Base-by-base conservation (phyloP, 192 early-diverging fungal genomes). In the Phlyctochytrium arcticum region DNA sequence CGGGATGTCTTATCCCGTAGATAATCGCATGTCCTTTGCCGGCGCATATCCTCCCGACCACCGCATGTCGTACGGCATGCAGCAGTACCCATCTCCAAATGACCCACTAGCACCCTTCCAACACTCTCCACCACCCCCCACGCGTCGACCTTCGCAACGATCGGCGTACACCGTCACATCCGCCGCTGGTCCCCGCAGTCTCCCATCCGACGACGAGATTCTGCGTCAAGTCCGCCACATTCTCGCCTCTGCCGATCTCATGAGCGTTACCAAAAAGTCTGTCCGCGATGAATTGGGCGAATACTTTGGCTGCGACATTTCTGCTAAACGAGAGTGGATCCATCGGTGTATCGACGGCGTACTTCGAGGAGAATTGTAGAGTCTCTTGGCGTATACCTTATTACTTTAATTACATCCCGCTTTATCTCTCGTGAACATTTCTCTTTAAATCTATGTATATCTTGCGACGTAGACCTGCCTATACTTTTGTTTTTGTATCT, bases 231-330 rank as follows among this genome's bases (percentile, higher is more conserved):
- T 83, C 57, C 60, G 75, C 33, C 87, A 88, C 48, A 92, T 99
- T 32, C 83, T 99, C 19, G 78, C 88, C 15, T 90, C 89, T 0
- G 90, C 92, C 6, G 92, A 99, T 65, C 73, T 99, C 57, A 98
- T 97, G 95, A 90, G 84, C 27, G 90, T 99, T 26, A 99, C 97
- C 37, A 94, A 98, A 78, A 98, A 98, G 79, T 74, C 70, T 54
- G 95, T 98, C n/a, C 84, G 96, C 36, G 90, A 95, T 64, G 81
- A 92, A 72, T 72, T 99, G 33, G 80, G 85, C 51, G 68, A 69
- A 10, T 72, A 76, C 50, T 97, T 95, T 78, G 88, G 88, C 12
- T 81, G 91, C 31, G 96, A 99, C 49, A 75, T 95, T 74, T 80
- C 81, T 24, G 69, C 79, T 3, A 82, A 87, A 66, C 94, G 93